A percentile compares a stretch with the other conserved stretches of the same genome.
Evolutionary conservation across 768 basidiomycete genomes (phyloP).

Genomic region (Fibroporia radiculosa): DNA sequence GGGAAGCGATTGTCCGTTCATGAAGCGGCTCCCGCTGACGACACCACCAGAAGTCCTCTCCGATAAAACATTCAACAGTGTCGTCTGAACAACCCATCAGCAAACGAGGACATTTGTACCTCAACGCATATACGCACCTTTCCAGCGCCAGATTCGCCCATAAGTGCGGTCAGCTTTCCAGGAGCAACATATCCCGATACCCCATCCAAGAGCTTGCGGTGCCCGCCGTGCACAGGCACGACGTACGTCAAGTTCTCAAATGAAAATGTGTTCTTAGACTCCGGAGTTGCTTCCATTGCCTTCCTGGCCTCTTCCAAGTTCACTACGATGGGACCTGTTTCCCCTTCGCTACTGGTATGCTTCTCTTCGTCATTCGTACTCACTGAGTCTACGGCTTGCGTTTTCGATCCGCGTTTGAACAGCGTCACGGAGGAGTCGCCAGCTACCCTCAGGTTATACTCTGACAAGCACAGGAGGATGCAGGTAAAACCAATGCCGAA

Average conservation of each 20-base stretch:
- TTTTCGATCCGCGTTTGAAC: conserved; percentile 54
- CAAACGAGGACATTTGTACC: too few species aligned
- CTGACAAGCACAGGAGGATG: conserved; percentile 41
- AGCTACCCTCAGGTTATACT: conserved; percentile 35
- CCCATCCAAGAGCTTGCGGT: conserved; percentile 51
- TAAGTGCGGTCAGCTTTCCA: conserved; percentile 71
- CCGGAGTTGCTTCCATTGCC: background rate
- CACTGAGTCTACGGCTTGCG: background rate
- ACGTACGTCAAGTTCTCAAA: conserved; percentile 70
- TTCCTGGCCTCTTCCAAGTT: background rate
- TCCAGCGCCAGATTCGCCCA: conserved; percentile 56
- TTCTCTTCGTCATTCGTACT: conserved; percentile 1
- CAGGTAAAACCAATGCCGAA: conserved; percentile 54
- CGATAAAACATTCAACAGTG: conserved; percentile 40
- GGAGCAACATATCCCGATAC: conserved; percentile 77
- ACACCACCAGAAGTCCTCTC: conserved; percentile 31
- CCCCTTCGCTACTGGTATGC: background rate
- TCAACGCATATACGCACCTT: too few species aligned
- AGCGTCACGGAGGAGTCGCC: conserved; percentile 40
- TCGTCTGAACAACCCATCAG: too few species aligned
- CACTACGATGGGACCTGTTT: background rate
- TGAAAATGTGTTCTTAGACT: conserved; percentile 54
- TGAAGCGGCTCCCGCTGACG: conserved; percentile 33
- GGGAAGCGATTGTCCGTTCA: conserved; percentile 38
- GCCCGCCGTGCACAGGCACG: conserved; percentile 43